Evolutionary conservation across 2,329 filamentous ascomycete species (phyloP).

Genomic region (Blastomyces gilchristii): DNA sequence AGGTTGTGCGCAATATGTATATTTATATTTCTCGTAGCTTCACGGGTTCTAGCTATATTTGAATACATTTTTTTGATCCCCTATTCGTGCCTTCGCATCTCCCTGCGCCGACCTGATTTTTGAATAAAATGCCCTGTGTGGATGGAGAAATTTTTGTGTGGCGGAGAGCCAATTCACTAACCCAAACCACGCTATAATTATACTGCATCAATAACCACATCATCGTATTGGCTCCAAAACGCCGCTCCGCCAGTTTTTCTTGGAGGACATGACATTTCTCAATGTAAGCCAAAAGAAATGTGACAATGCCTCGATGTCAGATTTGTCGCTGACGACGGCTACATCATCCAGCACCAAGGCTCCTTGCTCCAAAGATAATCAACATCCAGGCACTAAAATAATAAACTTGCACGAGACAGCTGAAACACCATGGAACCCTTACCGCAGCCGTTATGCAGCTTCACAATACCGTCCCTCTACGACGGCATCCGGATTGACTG

Average conservation of each 20-base stretch:
- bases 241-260: background rate
- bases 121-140: too few relatives aligned
- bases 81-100: background rate
- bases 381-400: background rate
- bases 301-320: background rate
- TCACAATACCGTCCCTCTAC: constrained; percentile 75
- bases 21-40: background rate
- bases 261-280: background rate
- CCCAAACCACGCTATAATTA: too few relatives aligned
- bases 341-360: background rate
- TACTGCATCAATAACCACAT: too few relatives aligned
- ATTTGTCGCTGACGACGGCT: background rate
- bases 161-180: too few relatives aligned
- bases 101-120: background rate
- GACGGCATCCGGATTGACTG: constrained; percentile 68
- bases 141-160: too few relatives aligned
- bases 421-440: constrained; percentile 32
- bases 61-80: background rate
- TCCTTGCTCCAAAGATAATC: background rate
- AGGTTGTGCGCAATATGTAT: background rate
- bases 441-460: constrained; percentile 34
- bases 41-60: background rate
- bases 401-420: constrained; percentile 20
- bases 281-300: background rate
- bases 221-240: background rate